Evolutionary conservation across 2,329 filamentous ascomycete species (phyloP).

Genomic region (Cercospora sp.): DNA sequence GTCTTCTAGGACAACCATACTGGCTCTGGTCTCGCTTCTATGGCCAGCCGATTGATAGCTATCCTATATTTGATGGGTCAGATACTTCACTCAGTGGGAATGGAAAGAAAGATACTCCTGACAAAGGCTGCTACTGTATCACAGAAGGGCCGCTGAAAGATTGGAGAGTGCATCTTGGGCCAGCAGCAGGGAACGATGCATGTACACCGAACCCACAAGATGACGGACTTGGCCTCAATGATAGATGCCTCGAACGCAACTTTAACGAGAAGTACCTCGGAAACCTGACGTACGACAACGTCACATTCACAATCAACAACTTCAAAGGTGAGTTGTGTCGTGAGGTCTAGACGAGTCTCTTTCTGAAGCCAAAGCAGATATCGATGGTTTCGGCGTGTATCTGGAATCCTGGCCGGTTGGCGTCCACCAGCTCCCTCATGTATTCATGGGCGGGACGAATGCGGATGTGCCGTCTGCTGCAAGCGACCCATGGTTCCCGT

Average conservation of each 20-base stretch:
- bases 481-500: constrained; percentile 51
- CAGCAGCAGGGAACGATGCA: constrained; percentile 14
- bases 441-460: constrained; percentile 47
- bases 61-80: constrained; percentile 44
- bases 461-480: constrained; percentile 49
- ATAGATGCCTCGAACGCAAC: constrained; percentile 8
- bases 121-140: constrained; percentile 56
- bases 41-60: constrained; percentile 43
- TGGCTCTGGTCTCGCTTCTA: constrained; percentile 16
- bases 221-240: constrained; percentile 27
- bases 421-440: constrained; percentile 42
- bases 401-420: constrained; percentile 11
- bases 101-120: constrained; percentile 46
- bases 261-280: not conserved
- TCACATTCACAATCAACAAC: constrained; percentile 13
- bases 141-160: constrained; percentile 54
- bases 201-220: constrained; percentile 27
- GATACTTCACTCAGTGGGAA: constrained; percentile 49
- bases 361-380: constrained; percentile 1
- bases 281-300: constrained; percentile 18
- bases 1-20: constrained; percentile 10
- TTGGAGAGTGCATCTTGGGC: constrained; percentile 35
- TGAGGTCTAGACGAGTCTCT: not conserved
- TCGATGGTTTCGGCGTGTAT: constrained; percentile 6
- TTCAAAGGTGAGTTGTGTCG: constrained; percentile 5